These are phyloP conservation scores for Phytophthora pinifolia DNA, from an alignment of 352 stramenopile genomes.

Conservation along the genomic window DNA sequence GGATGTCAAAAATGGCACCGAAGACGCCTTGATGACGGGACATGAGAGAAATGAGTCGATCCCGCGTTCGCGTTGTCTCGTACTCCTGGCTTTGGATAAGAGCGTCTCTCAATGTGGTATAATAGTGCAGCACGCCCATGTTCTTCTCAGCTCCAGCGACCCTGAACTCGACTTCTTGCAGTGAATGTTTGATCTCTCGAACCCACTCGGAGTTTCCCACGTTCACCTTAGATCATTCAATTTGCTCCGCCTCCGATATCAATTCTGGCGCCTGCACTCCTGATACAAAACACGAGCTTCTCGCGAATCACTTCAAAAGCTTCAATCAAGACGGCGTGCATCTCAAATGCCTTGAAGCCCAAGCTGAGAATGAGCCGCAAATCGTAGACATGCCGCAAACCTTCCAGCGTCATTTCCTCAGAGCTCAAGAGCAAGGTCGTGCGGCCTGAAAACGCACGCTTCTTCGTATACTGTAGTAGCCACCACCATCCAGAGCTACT, in stretches of 20 bases:
- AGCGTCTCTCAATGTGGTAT: too few species aligned
- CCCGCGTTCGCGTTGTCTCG: not conserved
- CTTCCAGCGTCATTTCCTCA: slow-evolving; percentile 1
- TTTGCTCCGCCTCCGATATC: slow-evolving; percentile 17
- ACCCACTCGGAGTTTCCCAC: slow-evolving; percentile 39
- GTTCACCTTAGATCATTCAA: slow-evolving; percentile 40
- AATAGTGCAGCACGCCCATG: slow-evolving; percentile 3
- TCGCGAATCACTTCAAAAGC: slow-evolving; percentile 31
- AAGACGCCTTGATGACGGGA: slow-evolving; percentile 8
- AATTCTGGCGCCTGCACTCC: slow-evolving; percentile 16
- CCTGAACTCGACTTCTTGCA: slow-evolving; percentile 16
- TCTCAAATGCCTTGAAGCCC: slow-evolving; percentile 12
- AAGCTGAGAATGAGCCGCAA: slow-evolving; percentile 30
- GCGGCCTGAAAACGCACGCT: slow-evolving; percentile 9
- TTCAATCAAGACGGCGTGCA: slow-evolving; percentile 19
- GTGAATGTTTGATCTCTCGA: slow-evolving; percentile 29
- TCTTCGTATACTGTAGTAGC: slow-evolving; percentile 15
- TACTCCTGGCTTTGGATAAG: slow-evolving; percentile 4
- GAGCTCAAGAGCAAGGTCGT: slow-evolving; percentile 2
- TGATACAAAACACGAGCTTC: too few species aligned
- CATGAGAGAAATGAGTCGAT: slow-evolving; percentile 9
- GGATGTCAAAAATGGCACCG: slow-evolving; percentile 1
- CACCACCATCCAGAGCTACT: slow-evolving; percentile 1
- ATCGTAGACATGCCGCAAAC: slow-evolving; percentile 30
- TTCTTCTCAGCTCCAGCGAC: slow-evolving; percentile 1